These are phyloP conservation scores for Scleromitrula shiraiana DNA, from an alignment of 2,329 filamentous ascomycete species.

Conservation along the genomic window DNA sequence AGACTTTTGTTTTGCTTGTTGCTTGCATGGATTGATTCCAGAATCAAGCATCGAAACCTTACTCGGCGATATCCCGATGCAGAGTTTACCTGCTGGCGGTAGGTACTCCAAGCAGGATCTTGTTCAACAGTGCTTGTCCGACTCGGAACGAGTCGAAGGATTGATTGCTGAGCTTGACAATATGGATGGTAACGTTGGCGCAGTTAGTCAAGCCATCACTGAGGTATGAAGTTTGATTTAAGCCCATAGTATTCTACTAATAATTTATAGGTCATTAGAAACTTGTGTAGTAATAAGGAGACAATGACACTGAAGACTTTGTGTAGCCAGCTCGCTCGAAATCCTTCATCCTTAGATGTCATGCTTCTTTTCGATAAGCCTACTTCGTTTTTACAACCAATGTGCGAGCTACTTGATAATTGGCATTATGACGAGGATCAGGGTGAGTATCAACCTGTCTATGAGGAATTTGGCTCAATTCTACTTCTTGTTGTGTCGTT, in stretches of 20 bases:
- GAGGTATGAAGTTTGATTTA: conserved; percentile 42
- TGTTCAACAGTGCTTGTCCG: conserved; percentile 67
- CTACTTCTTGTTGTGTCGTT: conserved; percentile 66
- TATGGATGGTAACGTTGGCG: conserved; percentile 86
- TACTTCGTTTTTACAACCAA: conserved; percentile 59
- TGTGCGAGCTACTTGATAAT: conserved; percentile 68
- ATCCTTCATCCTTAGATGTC: conserved; percentile 64
- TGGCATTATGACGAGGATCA: conserved; percentile 81
- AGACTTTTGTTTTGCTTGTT: conserved; percentile 85
- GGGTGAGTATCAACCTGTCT: conserved; percentile 75
- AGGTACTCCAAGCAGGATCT: conserved; percentile 72
- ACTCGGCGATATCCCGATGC: conserved; percentile 76
- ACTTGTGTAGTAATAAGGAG: conserved; percentile 63
- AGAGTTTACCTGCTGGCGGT: conserved; percentile 64
- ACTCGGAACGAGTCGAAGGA: conserved; percentile 66
- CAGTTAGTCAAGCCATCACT: conserved; percentile 69
- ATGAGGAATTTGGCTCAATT: conserved; percentile 77
- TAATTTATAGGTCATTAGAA: conserved; percentile 49
- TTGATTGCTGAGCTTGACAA: conserved; percentile 77
- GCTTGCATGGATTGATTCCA: conserved; percentile 75
- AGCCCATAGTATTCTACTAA: conserved; percentile 12
- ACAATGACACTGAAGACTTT: conserved; percentile 73
- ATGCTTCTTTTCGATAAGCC: conserved; percentile 69
- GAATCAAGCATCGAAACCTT: conserved; percentile 71
- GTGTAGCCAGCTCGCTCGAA: conserved; percentile 65